Base-by-base conservation (phyloP, 495 filamentous ascomycete species). In the Stereocaulon alpinum region DNA sequence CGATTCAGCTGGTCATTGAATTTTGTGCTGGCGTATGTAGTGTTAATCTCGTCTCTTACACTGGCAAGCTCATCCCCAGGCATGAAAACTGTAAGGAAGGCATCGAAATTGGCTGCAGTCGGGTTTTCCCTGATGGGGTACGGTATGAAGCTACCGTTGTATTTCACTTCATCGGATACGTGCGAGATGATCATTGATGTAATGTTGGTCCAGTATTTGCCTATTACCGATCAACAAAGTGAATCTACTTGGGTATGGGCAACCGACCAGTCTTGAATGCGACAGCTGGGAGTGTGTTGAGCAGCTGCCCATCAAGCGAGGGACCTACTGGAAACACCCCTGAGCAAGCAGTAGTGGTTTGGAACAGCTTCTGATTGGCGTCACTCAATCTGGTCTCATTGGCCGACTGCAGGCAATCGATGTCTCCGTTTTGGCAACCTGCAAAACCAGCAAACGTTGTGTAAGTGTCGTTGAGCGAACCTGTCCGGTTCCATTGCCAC, bases 271-370 rank as follows among this genome's bases (percentile, higher is more conserved):
- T 42, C 40, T 42, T 11, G 40, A 42, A 42, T n/a, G 40, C 17
- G 4, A 42, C 40, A 42, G 40, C 40, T 12, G 40, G 40, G 40
- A 42, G 10, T 42, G 73, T 71, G 0, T 64, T 66, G 37, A 76
- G 72, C 44, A 70, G 69, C 10, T 60, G 57, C 20, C 71, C 67
- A 44, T 77, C 76, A 4, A 73, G 64, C 6, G 69, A 70, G 4
- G 76, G 76, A 1, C 76, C 74, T 4, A 72, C 69, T 12, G 70
- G 71, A 44, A 76, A 76, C 17, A 71, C 64, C n/a, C 76, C 76
- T 11, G 32, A 6, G 20, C 34, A 42, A 42, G 40, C 17, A 10
- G 20, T n/a, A 20, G 30, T 1, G 10, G 34, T 17, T 10, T 6
- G 1, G 30, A 40, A 34, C 11, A 55, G 24, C 17, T 24, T 34